Base-by-base conservation (phyloP, 257 asterid genomes). In the Petrea volubilis region DNA sequence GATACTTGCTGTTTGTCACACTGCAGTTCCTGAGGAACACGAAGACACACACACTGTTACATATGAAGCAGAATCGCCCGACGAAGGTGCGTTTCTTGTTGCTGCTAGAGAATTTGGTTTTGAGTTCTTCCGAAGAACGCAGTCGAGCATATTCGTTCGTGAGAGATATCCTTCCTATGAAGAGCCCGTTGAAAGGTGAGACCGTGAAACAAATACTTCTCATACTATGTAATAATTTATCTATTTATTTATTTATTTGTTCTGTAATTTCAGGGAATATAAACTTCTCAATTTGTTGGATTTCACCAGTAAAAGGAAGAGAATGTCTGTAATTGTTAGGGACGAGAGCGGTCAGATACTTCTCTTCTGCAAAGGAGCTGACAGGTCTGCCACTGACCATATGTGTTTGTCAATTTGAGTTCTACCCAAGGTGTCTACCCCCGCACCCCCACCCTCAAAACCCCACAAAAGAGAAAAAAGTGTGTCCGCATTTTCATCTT, bases 81-180 rank as follows among this genome's bases (percentile, higher is more conserved):
- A 95, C 79, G 99, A 95, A 81, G 88, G 92, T 13, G 80, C 99
- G 13, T 95, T 95, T 87, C 94, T 95, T 63, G 90, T 95, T 76
- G 97, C 99, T 41, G 99, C 97, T 41, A 86, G 97, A 81, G 99
- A 95, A 81, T 86, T 95, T 71, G 99, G 99, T 60, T 95, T 95
- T 66, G 98, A 90, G 89, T 92, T 95, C 80, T 88, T 83, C 74
- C 85, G 74, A 80, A 83, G 99, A 82, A 92, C 98, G 12, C 99
- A 95, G 78, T 88, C 99, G 33, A 95, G 87, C 79, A 73, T 90
- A 77, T 73, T 79, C 71, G 92, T 95, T 61, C 91, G 86, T 29
- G 98, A 95, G 82, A 83, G 87, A 80, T 83, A 85, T 87, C 83
- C 96, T 75, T 79, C 86, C 33, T 84, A 53, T 79, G 83, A 88